Percentiles rank a stretch among this genome's conserved stretches.
Conservation (phyloP, 2,329 filamentous ascomycete species). For the Pyricularia grisea region DNA sequence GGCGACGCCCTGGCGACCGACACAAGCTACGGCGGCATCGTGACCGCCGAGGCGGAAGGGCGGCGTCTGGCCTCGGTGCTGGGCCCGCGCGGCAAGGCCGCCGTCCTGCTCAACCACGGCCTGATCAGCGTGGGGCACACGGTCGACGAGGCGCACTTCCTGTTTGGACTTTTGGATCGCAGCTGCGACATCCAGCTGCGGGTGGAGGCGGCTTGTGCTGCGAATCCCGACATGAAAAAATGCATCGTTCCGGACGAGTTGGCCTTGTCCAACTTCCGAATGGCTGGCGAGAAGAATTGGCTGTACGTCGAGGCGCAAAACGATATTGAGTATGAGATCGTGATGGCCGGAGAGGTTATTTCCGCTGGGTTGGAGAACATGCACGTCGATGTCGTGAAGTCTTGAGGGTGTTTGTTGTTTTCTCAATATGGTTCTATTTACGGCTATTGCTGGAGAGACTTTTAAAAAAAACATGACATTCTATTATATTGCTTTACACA, state of each 20-base stretch:
- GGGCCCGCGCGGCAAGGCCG: neutral
- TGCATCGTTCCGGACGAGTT: neutral
- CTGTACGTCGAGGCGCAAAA: neutral
- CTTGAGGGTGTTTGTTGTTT: neutral
- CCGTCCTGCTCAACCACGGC: constrained; percentile 15
- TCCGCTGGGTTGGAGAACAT: neutral
- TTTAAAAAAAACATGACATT: too few species aligned
- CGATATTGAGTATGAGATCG: neutral
- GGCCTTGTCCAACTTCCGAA: neutral
- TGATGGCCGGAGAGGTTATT: neutral
- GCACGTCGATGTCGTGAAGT: neutral
- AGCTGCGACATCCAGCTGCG: neutral
- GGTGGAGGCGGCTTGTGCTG: neutral
- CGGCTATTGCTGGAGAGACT: too few species aligned
- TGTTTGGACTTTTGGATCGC: neutral
- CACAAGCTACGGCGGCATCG: neutral
- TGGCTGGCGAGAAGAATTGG: neutral
- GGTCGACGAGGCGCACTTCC: constrained; percentile 10
- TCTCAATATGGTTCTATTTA: neutral
- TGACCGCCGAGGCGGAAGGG: neutral
- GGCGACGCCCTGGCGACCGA: neutral
- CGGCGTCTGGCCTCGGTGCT: neutral
- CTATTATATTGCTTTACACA: neutral
- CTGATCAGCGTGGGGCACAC: constrained; percentile 11
- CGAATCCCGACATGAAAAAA: neutral